Conservation (phyloP, 805 yeast genomes). For the Blastobotrys parvus region DNA sequence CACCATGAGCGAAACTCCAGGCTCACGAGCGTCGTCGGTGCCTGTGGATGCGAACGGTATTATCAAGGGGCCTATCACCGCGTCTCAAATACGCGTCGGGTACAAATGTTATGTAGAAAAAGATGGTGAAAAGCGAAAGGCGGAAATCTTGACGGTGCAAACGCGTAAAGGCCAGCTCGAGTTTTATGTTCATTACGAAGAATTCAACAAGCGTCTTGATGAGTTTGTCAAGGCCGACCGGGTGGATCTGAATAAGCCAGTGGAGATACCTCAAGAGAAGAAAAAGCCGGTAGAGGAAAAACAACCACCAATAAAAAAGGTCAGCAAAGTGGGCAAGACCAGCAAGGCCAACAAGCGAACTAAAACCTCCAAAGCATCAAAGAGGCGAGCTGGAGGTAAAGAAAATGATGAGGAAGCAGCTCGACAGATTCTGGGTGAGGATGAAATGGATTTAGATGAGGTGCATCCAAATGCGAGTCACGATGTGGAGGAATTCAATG, state of each 20-base stretch:
- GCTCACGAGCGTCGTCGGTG: slow-evolving; percentile 9
- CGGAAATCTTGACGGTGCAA: slow-evolving; percentile 77
- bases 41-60: slow-evolving; percentile 3
- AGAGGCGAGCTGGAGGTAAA: slow-evolving; percentile 21
- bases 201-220: slow-evolving; percentile 91
- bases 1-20: slow-evolving; percentile 3
- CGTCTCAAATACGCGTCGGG: slow-evolving; percentile 38
- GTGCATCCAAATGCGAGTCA: slow-evolving; percentile 72
- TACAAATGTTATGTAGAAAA: slow-evolving; percentile 76
- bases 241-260: slow-evolving; percentile 61
- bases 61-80: slow-evolving; percentile 31
- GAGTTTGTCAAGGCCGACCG: slow-evolving; percentile 81
- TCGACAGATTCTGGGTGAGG: slow-evolving; percentile 43
- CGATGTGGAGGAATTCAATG: slow-evolving; percentile 61
- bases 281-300: slow-evolving; percentile 30
- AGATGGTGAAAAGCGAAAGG: slow-evolving; percentile 70
- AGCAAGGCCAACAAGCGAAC: slow-evolving; percentile 2
- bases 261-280: slow-evolving; percentile 61
- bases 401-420: slow-evolving; percentile 26
- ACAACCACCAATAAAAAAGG: slow-evolving; percentile 13
- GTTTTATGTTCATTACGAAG: slow-evolving; percentile 90
- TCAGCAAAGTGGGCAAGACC: slow-evolving; percentile 3
- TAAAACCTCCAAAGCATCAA: slow-evolving; percentile 7
- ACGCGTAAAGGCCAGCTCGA: slow-evolving; percentile 60
- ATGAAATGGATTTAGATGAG: slow-evolving; percentile 77